These are phyloP conservation scores for Eucalyptus tenuipes DNA, from an alignment of 345 rosid species.

Conservation along the genomic window DNA sequence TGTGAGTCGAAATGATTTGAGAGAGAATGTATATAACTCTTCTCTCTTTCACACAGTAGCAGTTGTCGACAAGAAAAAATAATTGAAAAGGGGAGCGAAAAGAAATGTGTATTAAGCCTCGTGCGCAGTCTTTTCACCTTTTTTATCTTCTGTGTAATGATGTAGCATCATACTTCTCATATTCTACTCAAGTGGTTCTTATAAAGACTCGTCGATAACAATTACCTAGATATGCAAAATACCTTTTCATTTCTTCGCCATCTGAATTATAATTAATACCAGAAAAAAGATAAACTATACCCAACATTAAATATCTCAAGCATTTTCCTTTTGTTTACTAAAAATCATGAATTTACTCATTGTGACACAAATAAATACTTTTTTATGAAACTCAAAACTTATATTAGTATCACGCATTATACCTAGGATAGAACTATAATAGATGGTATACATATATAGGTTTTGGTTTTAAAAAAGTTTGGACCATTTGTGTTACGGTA, in stretches of 20 bases:
- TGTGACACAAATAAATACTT: no score
- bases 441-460: not conserved
- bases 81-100: not conserved
- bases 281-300: no score
- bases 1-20: not conserved
- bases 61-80: not conserved
- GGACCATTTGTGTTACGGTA: rapidly evolving
- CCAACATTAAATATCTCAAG: no score
- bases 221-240: not conserved
- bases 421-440: not conserved
- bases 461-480: not conserved
- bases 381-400: not conserved
- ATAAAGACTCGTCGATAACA: not conserved
- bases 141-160: not conserved
- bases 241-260: not conserved
- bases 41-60: not conserved
- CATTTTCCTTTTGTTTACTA: no score
- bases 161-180: not conserved
- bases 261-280: not conserved
- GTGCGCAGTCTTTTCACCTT: not conserved
- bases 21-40: not conserved
- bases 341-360: no score
- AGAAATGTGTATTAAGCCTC: not conserved
- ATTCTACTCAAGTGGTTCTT: not conserved
- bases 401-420: rapidly evolving